Evolutionary conservation across 768 basidiomycete genomes (phyloP).

Genomic region (Chalciporus pseudorubinellus): DNA sequence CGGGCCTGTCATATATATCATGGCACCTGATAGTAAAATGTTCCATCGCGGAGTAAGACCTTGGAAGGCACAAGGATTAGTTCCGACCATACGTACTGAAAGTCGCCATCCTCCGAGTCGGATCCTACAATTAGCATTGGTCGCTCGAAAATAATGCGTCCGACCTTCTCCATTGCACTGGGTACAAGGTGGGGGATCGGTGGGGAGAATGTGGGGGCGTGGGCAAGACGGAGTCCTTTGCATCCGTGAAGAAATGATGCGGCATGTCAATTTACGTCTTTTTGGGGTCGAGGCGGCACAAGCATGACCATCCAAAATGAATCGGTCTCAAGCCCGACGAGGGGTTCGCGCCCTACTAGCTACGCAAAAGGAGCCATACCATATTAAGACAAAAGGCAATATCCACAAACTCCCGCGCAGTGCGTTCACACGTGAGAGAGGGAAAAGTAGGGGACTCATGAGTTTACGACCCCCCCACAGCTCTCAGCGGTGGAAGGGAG

Average conservation of each 20-base stretch:
- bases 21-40: constrained; percentile 9
- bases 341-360: constrained; percentile 6
- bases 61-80: constrained; percentile 6
- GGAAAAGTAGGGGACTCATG: neutral
- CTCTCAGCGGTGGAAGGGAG: neutral
- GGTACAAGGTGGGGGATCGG: neutral
- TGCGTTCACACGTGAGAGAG: constrained; percentile 9
- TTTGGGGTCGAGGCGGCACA: constrained; percentile 12
- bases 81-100: constrained; percentile 12
- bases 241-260: constrained; percentile 20
- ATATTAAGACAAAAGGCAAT: constrained; percentile 5
- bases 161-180: neutral
- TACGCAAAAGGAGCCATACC: constrained; percentile 10
- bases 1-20: constrained; percentile 17
- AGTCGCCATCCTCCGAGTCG: constrained; percentile 2
- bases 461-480: neutral
- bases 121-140: constrained; percentile 7
- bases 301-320: constrained; percentile 8
- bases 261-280: constrained; percentile 27
- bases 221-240: constrained; percentile 15
- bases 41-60: constrained; percentile 23
- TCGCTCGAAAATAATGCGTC: constrained; percentile 2
- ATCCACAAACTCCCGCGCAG: constrained; percentile 12
- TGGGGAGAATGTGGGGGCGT: constrained; percentile 1
- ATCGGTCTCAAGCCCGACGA: constrained; percentile 7